Percentiles rank a stretch among this genome's conserved stretches.
Evolutionary conservation across 2,329 filamentous ascomycete species (phyloP).

Genomic region (Lojkania enalia): DNA sequence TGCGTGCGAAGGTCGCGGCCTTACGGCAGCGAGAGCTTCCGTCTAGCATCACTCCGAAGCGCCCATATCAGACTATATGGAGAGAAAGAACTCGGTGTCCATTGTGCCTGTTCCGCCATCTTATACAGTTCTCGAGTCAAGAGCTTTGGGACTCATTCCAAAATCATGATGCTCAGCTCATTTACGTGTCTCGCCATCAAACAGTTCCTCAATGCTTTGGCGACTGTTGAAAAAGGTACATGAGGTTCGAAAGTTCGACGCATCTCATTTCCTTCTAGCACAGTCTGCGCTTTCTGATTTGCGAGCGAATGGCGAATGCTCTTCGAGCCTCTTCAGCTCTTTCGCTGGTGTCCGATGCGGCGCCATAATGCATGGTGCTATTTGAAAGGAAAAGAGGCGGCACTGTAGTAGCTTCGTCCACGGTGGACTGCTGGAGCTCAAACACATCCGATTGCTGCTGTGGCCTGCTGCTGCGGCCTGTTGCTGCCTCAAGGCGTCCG

Average conservation of each 20-base stretch:
- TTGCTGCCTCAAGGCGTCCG: conserved; percentile 23
- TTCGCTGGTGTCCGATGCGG: conserved; percentile 2
- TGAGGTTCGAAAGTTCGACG: no score
- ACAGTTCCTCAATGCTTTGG: no score
- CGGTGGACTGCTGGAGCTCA: not conserved
- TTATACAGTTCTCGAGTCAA: not conserved
- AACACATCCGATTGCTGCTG: not conserved
- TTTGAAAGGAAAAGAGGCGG: conserved; percentile 5
- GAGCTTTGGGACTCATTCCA: no score
- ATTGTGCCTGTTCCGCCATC: no score
- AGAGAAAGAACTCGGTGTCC: no score
- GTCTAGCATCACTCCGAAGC: conserved; percentile 18
- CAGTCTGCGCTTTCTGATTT: not conserved
- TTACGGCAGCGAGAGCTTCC: conserved; percentile 20
- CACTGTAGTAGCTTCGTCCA: conserved; percentile 1
- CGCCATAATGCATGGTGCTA: conserved; percentile 5
- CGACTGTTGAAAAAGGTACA: no score
- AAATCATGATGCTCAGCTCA: no score
- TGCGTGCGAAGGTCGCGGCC: conserved; percentile 17
- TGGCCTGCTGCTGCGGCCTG: no score
- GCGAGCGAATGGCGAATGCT: not conserved
- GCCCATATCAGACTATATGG: no score
- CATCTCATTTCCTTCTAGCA: no score
- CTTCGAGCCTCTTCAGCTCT: not conserved
- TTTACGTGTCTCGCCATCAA: no score